phyloP scores from a whole-genome alignment of 2,329 filamentous ascomycete genomes.

The Fusarium lateritium region DNA sequence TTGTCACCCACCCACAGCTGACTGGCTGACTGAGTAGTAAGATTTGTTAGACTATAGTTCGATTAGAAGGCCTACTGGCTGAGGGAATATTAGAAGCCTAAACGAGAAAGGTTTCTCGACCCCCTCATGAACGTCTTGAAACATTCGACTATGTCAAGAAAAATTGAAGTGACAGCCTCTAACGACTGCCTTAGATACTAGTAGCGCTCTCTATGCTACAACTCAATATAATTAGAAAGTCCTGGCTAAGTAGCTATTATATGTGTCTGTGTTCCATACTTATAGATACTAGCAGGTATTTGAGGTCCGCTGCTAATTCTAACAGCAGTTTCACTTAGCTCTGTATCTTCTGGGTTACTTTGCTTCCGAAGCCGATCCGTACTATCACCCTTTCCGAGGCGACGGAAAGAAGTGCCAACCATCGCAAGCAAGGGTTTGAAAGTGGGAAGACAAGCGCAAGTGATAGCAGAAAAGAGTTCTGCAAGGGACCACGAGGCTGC shows the following conservation, averaged over 20 bases:
- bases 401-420: background rate
- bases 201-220: no score
- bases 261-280: conserved; percentile 20
- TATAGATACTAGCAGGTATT: background rate
- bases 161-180: no score
- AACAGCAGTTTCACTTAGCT: background rate
- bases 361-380: background rate
- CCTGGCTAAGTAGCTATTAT: conserved; percentile 9
- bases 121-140: no score
- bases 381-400: background rate
- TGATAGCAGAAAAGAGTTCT: conserved; percentile 37
- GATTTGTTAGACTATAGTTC: no score
- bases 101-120: no score
- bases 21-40: no score
- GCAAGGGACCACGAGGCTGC: conserved; percentile 38
- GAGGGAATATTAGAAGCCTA: no score
- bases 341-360: accelerated
- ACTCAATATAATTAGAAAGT: no score
- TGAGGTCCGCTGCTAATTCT: background rate
- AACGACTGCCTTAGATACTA: no score
- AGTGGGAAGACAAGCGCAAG: conserved; percentile 40
- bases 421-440: conserved; percentile 13
- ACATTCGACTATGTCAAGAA: no score
- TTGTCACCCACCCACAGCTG: no score
- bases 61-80: no score